Conservation (phyloP, 208 protist genomes). For the Naegleria lovaniensis region DNA sequence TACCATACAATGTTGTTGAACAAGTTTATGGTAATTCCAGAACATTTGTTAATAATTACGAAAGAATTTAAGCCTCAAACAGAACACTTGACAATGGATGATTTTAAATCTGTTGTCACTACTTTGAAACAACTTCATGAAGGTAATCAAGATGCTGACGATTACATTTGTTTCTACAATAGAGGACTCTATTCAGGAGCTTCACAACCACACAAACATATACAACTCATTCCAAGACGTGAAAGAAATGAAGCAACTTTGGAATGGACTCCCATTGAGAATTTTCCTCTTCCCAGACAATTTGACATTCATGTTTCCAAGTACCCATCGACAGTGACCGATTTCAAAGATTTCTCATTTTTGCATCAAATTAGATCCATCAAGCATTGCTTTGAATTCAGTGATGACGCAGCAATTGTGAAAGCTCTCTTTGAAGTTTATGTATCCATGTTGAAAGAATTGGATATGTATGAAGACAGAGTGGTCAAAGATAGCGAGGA, state of each 20-base stretch:
- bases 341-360: neutral
- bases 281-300: neutral
- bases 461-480: neutral
- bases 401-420: neutral
- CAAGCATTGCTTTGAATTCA: neutral
- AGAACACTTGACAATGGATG: neutral
- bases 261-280: neutral
- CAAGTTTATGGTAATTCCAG: constrained; percentile 5
- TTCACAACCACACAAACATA: constrained; percentile 18
- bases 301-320: neutral
- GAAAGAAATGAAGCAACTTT: neutral
- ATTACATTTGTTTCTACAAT: constrained; percentile 12
- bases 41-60: constrained; percentile 7
- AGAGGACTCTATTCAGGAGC: neutral
- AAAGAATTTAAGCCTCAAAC: constrained; percentile 6
- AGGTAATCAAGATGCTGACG: neutral
- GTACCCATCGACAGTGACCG: neutral
- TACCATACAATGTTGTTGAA: constrained; percentile 2
- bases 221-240: neutral
- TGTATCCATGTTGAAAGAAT: neutral
- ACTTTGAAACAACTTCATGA: neutral
- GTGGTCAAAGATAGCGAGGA: neutral
- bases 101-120: neutral
- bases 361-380: neutral
- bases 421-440: neutral